Percentiles rank a stretch among this genome's conserved stretches.
These are phyloP conservation scores for Amborella trichopoda DNA, from an alignment of 164 flowering plant species.

Conservation along the genomic window DNA sequence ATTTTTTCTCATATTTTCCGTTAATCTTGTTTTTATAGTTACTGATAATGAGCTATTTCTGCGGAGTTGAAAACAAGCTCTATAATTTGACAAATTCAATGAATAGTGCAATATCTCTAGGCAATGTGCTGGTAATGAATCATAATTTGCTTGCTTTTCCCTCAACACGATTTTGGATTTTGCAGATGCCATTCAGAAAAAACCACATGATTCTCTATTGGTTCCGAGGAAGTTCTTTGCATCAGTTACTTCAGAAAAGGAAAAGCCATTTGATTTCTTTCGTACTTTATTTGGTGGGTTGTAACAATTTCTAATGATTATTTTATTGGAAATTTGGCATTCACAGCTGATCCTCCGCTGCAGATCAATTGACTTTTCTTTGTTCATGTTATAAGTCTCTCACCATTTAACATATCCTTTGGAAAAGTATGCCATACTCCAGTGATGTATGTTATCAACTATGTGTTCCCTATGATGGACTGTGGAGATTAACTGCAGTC, in stretches of 20 bases:
- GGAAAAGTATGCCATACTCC: too few relatives aligned
- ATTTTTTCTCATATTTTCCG: neutral
- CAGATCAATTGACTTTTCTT: neutral
- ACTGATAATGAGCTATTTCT: neutral
- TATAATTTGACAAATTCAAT: too few relatives aligned
- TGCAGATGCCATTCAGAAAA: constrained; percentile 43
- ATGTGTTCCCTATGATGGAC: neutral
- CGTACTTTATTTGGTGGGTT: constrained; percentile 55
- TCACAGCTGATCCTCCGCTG: neutral
- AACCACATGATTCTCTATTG: constrained; percentile 10
- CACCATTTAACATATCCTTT: too few relatives aligned
- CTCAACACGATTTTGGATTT: constrained; percentile 18
- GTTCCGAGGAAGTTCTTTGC: constrained; percentile 40
- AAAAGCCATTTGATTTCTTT: constrained; percentile 72
- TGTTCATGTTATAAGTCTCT: neutral
- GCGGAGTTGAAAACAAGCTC: neutral
- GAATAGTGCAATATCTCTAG: neutral
- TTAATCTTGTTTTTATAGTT: neutral
- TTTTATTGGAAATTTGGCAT: too few relatives aligned
- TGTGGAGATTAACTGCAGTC: neutral
- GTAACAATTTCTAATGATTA: neutral
- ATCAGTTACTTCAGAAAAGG: constrained; percentile 41
- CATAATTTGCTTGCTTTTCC: constrained; percentile 5
- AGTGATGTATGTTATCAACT: too few relatives aligned
- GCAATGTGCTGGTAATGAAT: neutral